A percentile compares a stretch with the other conserved stretches of the same genome.
These are phyloP conservation scores for Bipolaris oryzae DNA, from an alignment of 2,329 filamentous ascomycete species.

Conservation along the genomic window DNA sequence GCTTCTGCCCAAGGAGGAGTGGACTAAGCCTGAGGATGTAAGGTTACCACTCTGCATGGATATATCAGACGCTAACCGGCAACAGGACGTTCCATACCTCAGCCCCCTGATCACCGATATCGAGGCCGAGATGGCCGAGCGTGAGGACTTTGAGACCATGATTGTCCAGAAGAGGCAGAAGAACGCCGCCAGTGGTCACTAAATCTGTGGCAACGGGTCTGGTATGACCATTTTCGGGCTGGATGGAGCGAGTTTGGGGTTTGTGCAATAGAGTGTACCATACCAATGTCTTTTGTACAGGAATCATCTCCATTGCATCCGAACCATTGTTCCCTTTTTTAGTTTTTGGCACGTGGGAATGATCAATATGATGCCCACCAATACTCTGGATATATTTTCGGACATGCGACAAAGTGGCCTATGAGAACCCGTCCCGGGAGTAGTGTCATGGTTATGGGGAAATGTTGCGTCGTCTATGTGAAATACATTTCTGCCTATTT, in stretches of 20 bases:
- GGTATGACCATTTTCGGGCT: constrained; percentile 18
- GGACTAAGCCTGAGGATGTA: constrained; percentile 72
- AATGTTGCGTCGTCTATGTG: background rate
- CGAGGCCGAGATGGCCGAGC: constrained; percentile 70
- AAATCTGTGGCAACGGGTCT: constrained; percentile 29
- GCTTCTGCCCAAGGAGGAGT: constrained; percentile 67
- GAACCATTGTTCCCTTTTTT: background rate
- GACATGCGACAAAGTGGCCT: background rate
- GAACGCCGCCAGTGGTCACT: constrained; percentile 33
- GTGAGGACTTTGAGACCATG: constrained; percentile 71
- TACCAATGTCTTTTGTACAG: constrained; percentile 34
- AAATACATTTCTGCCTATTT: background rate
- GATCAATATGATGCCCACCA: background rate
- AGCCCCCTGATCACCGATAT: constrained; percentile 71
- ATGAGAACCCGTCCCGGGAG: background rate
- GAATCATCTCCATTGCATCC: constrained; percentile 15
- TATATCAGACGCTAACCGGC: constrained; percentile 19
- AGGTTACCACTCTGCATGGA: constrained; percentile 5
- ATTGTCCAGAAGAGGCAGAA: constrained; percentile 57
- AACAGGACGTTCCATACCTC: constrained; percentile 70
- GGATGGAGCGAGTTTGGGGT: constrained; percentile 22
- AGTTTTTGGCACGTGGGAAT: background rate
- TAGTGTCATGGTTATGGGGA: background rate
- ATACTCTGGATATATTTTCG: background rate
- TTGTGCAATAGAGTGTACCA: constrained; percentile 52